phyloP scores from a whole-genome alignment of 768 basidiomycete genomes.

The Boletus pseudopeckii region DNA sequence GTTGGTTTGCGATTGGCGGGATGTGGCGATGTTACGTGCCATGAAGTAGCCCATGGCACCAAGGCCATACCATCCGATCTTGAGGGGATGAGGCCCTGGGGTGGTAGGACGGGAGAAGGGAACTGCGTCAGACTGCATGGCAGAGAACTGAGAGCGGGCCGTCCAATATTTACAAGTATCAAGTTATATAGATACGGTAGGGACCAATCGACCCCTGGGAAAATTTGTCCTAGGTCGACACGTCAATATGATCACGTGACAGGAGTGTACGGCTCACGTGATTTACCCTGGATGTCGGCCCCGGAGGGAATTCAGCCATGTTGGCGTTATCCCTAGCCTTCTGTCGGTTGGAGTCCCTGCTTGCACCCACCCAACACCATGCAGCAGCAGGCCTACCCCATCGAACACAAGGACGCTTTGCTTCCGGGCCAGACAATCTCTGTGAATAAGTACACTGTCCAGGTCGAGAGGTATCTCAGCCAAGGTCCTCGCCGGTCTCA shows the following conservation, averaged over 20 bases:
- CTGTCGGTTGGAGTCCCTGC: constrained; percentile 1
- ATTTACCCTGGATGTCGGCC: not conserved
- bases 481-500: constrained; percentile 60
- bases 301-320: not conserved
- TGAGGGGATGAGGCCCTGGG: constrained; percentile 38
- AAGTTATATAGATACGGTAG: too few relatives aligned
- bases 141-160: constrained; percentile 5
- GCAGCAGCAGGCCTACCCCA: constrained; percentile 44
- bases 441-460: constrained; percentile 86
- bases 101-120: constrained; percentile 63
- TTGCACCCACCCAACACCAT: constrained; percentile 15
- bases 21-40: constrained; percentile 74
- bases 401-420: constrained; percentile 61
- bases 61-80: constrained; percentile 46
- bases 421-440: constrained; percentile 81
- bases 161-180: not conserved
- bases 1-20: constrained; percentile 36
- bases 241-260: constrained; percentile 7
- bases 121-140: constrained; percentile 18
- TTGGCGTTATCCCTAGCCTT: not conserved
- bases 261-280: constrained; percentile 11
- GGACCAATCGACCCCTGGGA: too few relatives aligned
- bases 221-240: too few relatives aligned
- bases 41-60: constrained; percentile 75
- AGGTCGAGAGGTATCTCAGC: constrained; percentile 91